These are phyloP conservation scores for Flaveria brownii DNA, from an alignment of 129 eudicot genomes.

Conservation along the genomic window DNA sequence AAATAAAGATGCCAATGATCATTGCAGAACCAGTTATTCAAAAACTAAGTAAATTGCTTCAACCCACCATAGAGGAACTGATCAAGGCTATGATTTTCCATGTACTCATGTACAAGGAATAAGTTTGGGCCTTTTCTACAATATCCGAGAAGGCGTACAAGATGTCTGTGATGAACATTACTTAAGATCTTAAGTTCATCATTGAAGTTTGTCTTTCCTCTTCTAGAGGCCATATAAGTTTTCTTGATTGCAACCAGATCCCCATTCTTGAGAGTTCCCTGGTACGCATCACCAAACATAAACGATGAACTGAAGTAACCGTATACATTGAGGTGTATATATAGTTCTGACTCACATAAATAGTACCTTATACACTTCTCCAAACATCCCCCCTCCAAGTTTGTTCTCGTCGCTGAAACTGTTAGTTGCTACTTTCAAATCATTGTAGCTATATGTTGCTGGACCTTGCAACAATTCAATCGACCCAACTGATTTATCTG, in stretches of 20 bases:
- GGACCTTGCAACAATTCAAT: slow-evolving; percentile 70
- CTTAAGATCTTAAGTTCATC: slow-evolving; percentile 64
- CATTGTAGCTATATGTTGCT: slow-evolving; percentile 50
- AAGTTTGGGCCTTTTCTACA: slow-evolving; percentile 54
- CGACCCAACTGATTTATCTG: slow-evolving; percentile 50
- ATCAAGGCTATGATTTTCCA: slow-evolving; percentile 78
- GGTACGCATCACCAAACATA: not conserved
- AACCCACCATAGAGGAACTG: slow-evolving; percentile 54
- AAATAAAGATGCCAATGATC: not conserved
- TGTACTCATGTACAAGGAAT: slow-evolving; percentile 69
- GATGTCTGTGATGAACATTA: slow-evolving; percentile 73
- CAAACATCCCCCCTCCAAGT: slow-evolving; percentile 74
- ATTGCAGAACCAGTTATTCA: no score
- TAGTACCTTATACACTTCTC: slow-evolving; percentile 73
- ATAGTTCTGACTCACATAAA: no score
- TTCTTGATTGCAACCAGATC: slow-evolving; percentile 62
- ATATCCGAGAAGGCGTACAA: slow-evolving; percentile 66
- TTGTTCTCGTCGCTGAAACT: slow-evolving; percentile 58
- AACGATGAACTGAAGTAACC: not conserved
- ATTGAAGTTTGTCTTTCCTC: slow-evolving; percentile 50
- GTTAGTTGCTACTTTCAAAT: slow-evolving; percentile 56
- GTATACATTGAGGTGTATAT: no score
- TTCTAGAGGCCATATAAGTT: slow-evolving; percentile 36
- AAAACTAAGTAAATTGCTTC: not conserved
- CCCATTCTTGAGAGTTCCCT: slow-evolving; percentile 66